These are phyloP conservation scores for Pseudocohnilembus persalinus DNA, from an alignment of 169 alveolate species.

Conservation along the genomic window DNA sequence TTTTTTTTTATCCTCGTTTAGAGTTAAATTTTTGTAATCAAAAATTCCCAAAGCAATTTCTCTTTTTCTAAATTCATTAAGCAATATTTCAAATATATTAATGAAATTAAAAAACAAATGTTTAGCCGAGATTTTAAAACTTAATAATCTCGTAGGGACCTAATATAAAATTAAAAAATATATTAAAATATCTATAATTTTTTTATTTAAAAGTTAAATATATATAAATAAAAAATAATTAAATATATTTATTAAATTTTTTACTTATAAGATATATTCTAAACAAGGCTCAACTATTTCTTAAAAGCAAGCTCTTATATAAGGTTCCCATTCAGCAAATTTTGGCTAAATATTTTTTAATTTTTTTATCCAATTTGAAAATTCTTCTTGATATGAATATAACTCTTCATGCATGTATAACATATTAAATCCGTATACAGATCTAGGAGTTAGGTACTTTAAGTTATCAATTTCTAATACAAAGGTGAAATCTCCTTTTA, in stretches of 20 bases:
- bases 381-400: background rate
- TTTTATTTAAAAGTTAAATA: too few species aligned
- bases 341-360: background rate
- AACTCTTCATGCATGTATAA: background rate
- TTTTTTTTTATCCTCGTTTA: slow-evolving; percentile 10
- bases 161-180: too few species aligned
- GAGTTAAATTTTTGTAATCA: background rate
- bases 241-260: too few species aligned
- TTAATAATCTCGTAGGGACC: background rate
- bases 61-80: slow-evolving; percentile 20
- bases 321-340: background rate
- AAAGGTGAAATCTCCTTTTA: background rate
- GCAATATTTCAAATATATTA: slow-evolving; percentile 13
- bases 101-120: slow-evolving; percentile 6
- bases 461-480: background rate
- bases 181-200: too few species aligned
- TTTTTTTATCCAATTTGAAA: background rate
- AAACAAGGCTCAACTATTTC: background rate
- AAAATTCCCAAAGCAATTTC: slow-evolving; percentile 16
- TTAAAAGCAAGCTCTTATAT: background rate
- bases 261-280: background rate
- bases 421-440: background rate
- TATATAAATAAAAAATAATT: too few species aligned
- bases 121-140: background rate
- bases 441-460: background rate